phyloP scores from a whole-genome alignment of 2,329 filamentous ascomycete species.

The Fusarium succisae region DNA sequence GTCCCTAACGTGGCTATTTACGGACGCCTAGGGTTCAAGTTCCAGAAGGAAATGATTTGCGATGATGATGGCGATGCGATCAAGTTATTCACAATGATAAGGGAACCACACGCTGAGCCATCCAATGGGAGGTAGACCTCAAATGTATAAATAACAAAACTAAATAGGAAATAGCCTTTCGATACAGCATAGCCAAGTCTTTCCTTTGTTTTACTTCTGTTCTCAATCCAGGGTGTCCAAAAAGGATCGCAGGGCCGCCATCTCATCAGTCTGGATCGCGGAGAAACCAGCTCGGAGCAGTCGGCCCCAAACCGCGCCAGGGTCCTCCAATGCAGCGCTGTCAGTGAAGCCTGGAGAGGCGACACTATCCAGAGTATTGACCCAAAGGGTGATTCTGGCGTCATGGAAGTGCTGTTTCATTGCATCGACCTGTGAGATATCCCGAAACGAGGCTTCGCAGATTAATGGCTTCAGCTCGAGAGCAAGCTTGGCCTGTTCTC shows the following conservation, averaged over 20 bases:
- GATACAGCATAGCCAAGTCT: neutral
- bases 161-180: neutral
- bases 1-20: slow-evolving; percentile 78
- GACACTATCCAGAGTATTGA: neutral
- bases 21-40: slow-evolving; percentile 72
- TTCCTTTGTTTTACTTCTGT: accelerated
- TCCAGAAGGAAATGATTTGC: slow-evolving; percentile 73
- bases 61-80: slow-evolving; percentile 68
- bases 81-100: slow-evolving; percentile 60
- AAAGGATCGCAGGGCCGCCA: neutral
- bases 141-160: too few species aligned
- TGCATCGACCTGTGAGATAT: neutral
- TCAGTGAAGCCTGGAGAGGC: neutral
- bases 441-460: neutral
- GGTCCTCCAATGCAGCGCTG: neutral
- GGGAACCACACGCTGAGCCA: slow-evolving; percentile 46
- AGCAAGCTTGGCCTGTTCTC: neutral
- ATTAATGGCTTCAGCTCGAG: neutral
- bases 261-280: neutral
- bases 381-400: neutral
- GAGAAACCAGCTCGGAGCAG: neutral
- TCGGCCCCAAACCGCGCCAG: neutral
- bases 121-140: neutral
- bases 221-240: neutral
- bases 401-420: neutral